Conservation (phyloP, 2,329 filamentous ascomycete genomes). For the Penicillium palitans region DNA sequence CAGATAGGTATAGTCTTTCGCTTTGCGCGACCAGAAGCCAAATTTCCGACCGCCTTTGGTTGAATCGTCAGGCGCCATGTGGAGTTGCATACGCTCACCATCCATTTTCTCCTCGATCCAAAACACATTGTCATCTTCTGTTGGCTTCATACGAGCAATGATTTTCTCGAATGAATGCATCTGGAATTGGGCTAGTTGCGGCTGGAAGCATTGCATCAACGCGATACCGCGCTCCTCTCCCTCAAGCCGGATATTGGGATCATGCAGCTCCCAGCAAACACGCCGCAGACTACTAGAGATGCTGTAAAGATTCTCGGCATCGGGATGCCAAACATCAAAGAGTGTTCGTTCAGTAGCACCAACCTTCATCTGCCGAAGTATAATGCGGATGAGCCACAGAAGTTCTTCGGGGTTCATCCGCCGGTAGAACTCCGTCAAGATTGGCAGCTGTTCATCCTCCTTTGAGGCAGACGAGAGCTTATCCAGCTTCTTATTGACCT, state of each 20-base stretch:
- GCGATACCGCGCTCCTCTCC: conserved; percentile 72
- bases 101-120: conserved; percentile 99
- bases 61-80: conserved; percentile 73
- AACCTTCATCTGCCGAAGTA: conserved; percentile 75
- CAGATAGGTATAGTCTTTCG: conserved; percentile 92
- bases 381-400: conserved; percentile 91
- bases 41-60: conserved; percentile 72
- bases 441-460: conserved; percentile 79
- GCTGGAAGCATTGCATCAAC: conserved; percentile 94
- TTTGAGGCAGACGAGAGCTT: conserved; percentile 70
- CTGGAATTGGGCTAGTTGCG: conserved; percentile 90
- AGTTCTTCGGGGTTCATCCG: conserved; percentile 92
- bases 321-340: conserved; percentile 77
- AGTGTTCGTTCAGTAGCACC: conserved; percentile 85
- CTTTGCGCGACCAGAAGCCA: conserved; percentile 91
- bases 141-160: conserved; percentile 66
- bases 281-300: conserved; percentile 86
- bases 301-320: conserved; percentile 77
- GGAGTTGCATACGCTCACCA: conserved; percentile 94
- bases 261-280: conserved; percentile 90
- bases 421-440: conserved; percentile 81
- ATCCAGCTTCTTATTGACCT: conserved; percentile 86
- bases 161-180: conserved; percentile 79
- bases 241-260: conserved; percentile 70
- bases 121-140: conserved; percentile 72